Conservation (phyloP, 2,329 filamentous ascomycete genomes). For the Falciphora oryzae region DNA sequence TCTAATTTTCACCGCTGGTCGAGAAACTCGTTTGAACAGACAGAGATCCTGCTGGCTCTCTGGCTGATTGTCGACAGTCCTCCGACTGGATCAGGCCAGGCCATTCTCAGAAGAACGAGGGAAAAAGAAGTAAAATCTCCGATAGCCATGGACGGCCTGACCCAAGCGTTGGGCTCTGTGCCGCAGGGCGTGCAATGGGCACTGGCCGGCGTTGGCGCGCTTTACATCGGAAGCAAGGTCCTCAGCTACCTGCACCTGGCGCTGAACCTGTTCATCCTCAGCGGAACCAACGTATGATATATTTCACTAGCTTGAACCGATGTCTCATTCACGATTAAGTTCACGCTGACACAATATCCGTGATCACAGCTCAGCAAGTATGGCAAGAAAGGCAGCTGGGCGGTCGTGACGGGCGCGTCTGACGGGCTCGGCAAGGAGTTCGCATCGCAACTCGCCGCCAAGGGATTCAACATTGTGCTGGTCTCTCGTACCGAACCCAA, state of each 20-base stretch:
- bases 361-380: conserved; percentile 71
- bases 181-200: conserved; percentile 36
- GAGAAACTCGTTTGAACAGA: background rate
- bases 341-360: background rate
- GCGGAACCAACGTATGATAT: conserved; percentile 52
- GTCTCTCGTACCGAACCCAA: conserved; percentile 95
- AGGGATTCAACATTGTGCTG: conserved; percentile 92
- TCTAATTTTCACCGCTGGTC: background rate
- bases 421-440: conserved; percentile 98
- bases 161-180: conserved; percentile 25
- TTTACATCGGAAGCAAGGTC: conserved; percentile 51
- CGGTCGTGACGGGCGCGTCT: conserved; percentile 87
- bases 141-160: conserved; percentile 25
- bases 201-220: conserved; percentile 50
- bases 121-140: background rate
- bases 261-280: conserved; percentile 62
- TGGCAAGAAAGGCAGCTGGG: conserved; percentile 89
- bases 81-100: background rate
- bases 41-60: background rate
- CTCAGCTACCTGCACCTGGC: conserved; percentile 56
- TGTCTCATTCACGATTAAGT: background rate
- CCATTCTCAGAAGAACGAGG: background rate
- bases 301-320: too few relatives aligned
- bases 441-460: conserved; percentile 78
- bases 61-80: background rate